These are phyloP conservation scores for Basipetospora chlamydospora DNA, from an alignment of 2,329 filamentous ascomycete genomes.

Conservation along the genomic window DNA sequence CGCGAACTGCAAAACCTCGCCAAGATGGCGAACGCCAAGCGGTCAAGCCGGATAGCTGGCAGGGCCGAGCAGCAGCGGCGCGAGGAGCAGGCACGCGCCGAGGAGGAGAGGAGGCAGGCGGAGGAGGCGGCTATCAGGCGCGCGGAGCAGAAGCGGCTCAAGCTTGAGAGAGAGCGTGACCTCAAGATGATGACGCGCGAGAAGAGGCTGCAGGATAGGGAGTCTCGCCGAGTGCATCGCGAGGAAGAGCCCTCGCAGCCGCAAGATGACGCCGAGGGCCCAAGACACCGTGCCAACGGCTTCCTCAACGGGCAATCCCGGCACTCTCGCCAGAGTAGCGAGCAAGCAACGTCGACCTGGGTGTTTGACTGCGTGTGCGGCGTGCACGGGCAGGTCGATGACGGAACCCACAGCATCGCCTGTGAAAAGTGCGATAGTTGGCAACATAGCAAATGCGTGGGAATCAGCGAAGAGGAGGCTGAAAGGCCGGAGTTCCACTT, in stretches of 20 bases:
- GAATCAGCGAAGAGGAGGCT: slow-evolving; percentile 62
- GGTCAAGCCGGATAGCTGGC: slow-evolving; percentile 76
- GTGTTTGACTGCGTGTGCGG: slow-evolving; percentile 91
- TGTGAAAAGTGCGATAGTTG: slow-evolving; percentile 91
- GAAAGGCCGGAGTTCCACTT: slow-evolving; percentile 81
- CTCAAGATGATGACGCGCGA: slow-evolving; percentile 72
- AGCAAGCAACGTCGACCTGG: no score
- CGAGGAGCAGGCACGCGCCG: slow-evolving; percentile 57
- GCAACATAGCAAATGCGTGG: slow-evolving; percentile 91
- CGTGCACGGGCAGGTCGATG: slow-evolving; percentile 80
- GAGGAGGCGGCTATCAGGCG: slow-evolving; percentile 55
- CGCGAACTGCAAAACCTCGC: slow-evolving; percentile 69
- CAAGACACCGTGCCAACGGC: slow-evolving; percentile 1
- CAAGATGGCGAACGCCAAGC: slow-evolving; percentile 84
- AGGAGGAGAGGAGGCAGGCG: slow-evolving; percentile 46
- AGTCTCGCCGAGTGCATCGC: slow-evolving; percentile 66
- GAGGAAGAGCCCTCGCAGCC: slow-evolving; percentile 71
- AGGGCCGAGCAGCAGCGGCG: slow-evolving; percentile 66
- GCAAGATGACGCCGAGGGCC: slow-evolving; percentile 22
- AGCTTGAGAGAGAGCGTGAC: slow-evolving; percentile 59
- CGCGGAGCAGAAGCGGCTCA: slow-evolving; percentile 44
- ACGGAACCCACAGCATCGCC: slow-evolving; percentile 83
- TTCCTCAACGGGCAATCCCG: slow-evolving; percentile 44
- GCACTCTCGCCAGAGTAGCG: no score
- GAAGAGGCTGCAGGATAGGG: slow-evolving; percentile 71